Evolutionary conservation across 805 yeast species (phyloP), one percentile per base, ranked within the genome.

Genomic region (Starmerella asiatica): DNA sequence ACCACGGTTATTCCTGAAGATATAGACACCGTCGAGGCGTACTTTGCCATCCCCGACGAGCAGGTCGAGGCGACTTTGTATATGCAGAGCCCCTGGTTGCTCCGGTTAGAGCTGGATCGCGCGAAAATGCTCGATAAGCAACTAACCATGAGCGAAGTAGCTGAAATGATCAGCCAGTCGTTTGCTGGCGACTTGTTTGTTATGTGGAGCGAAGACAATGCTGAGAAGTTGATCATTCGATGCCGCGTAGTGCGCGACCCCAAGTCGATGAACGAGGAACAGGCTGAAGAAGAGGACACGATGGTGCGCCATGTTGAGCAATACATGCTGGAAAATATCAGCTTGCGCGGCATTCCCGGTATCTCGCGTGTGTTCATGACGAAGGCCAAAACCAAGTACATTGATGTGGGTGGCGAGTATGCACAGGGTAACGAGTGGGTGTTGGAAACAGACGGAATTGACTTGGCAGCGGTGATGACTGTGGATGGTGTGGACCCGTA

Each of bases 201-300:
- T 30, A 91, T 91, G 56, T 91, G 98, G 97, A 84, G 96, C 35
- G 98, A 93, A 69, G 99, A 91, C 68, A 88, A 91, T 56, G 95
- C 96, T 33, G 96, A 88, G 51, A 86, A 85, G 62, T 77, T 91
- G 62, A 79, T 91, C 47, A 81, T 91, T 52, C 93, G 99, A 70
- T 88, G 97, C 70, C 82, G 99, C 69, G 94, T 93, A 52, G 84
- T 91, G 34, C 83, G 98, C 63, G 95, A 86, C 59, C 95, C 94
- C 43, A 88, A 88, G 64, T 69, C 83, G 5, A 60, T 85, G 58
- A 96, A 88, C 52, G 94, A 84, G 55, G 96, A 91, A 45, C 84
- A 79, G 27, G 95, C 86, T 49, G 83, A 88, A 32, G 95, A 91
- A 56, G 99, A 91, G 63, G 99, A 91, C 64, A 93, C 88, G 58